phyloP scores from a whole-genome alignment of 805 yeast species.

The Candida incommunis region DNA sequence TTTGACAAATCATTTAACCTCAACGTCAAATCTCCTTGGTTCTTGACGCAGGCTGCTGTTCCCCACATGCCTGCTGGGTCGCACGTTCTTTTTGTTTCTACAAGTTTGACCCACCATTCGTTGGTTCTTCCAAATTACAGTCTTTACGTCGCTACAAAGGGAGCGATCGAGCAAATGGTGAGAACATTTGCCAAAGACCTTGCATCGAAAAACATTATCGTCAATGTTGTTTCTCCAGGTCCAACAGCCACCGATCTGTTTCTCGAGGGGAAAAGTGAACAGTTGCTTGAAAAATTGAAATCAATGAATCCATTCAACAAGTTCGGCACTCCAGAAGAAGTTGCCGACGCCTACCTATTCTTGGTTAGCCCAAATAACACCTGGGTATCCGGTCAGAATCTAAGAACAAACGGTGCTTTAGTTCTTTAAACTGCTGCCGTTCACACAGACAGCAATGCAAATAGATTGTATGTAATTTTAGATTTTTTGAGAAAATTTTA shows the following conservation, averaged over 20 bases:
- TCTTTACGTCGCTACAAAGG: slow-evolving; percentile 42
- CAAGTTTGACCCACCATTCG: neutral
- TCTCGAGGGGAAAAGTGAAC: neutral
- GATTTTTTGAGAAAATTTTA: too few species aligned
- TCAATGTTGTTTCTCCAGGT: slow-evolving; percentile 48
- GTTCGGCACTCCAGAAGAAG: slow-evolving; percentile 1
- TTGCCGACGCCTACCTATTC: slow-evolving; percentile 1
- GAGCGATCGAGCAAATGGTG: slow-evolving; percentile 38
- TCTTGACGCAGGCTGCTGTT: slow-evolving; percentile 2
- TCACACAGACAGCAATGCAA: too few species aligned
- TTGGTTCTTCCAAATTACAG: slow-evolving; percentile 30
- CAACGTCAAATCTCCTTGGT: slow-evolving; percentile 3
- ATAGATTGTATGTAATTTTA: too few species aligned
- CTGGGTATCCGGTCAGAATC: slow-evolving; percentile 2
- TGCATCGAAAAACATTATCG: slow-evolving; percentile 30
- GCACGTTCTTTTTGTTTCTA: neutral
- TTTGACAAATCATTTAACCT: slow-evolving; percentile 1
- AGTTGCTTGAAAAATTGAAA: neutral
- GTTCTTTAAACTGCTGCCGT: neutral
- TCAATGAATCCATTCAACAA: neutral
- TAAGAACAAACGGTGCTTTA: slow-evolving; percentile 1
- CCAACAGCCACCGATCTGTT: slow-evolving; percentile 22
- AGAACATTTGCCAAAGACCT: slow-evolving; percentile 45
- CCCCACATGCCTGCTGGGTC: neutral
- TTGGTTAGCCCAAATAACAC: neutral